Evolutionary conservation across 2,329 filamentous ascomycete species (phyloP).

Genomic region (Paecilomyces sp.): DNA sequence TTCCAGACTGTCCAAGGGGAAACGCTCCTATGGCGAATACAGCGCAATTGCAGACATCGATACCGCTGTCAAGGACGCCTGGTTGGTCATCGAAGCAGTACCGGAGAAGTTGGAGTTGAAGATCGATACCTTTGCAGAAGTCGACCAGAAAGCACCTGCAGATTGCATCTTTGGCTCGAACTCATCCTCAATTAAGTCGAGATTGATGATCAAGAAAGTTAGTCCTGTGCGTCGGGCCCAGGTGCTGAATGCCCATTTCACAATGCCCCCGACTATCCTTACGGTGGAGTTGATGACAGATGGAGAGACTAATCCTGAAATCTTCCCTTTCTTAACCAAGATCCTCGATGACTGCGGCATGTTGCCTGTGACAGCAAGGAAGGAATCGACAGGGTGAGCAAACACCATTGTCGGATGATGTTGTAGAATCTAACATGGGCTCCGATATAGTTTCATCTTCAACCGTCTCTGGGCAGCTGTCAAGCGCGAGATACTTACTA

Average conservation of each 20-base stretch:
- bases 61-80: conserved; percentile 38
- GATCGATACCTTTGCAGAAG: conserved; percentile 38
- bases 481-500: conserved; percentile 45
- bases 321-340: conserved; percentile 39
- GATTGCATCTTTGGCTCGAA: conserved; percentile 47
- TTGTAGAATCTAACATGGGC: background rate
- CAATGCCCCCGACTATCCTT: conserved; percentile 38
- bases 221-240: conserved; percentile 2
- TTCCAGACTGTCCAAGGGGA: conserved; percentile 15
- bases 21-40: conserved; percentile 22
- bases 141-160: conserved; percentile 32
- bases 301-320: conserved; percentile 35
- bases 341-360: conserved; percentile 35
- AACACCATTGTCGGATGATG: background rate
- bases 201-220: conserved; percentile 40
- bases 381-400: conserved; percentile 39
- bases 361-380: conserved; percentile 35
- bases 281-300: conserved; percentile 49
- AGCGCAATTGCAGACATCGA: conserved; percentile 31
- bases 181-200: conserved; percentile 45
- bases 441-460: conserved; percentile 37
- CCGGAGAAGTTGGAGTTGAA: conserved; percentile 46
- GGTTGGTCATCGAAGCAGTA: conserved; percentile 48
- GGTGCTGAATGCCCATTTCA: conserved; percentile 46
- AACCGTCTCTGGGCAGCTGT: conserved; percentile 52